Base-by-base conservation (phyloP, 768 basidiomycete species). In the Sutorius australiensis region DNA sequence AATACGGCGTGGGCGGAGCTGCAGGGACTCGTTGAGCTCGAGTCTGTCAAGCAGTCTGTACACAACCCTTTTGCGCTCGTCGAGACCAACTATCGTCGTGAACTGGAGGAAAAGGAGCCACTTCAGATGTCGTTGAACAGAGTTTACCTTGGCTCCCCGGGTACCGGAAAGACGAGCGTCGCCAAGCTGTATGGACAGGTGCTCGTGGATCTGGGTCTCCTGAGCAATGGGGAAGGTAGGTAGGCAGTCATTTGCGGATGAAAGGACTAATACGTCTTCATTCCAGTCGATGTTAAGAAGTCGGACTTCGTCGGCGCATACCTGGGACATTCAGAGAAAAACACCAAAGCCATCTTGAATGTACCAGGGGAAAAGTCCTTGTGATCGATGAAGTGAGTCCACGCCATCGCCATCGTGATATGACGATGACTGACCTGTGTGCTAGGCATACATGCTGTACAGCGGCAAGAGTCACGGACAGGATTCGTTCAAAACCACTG, bases 211-310 rank as follows among this genome's bases (percentile, higher is more conserved):
- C 62, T 88, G 1, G 77, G 79, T 5, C 62, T 88, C n/a, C 62
- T 88, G n/a, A 85, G 82, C 62, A 86, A 84, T 38, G 83, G 83
- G 9, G 86, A 88, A 80, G 84, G 86, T 83, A 51, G 57, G 31
- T 10, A 8, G 19, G 30, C 6, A 38, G 8, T 3, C 21, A 8
- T 17, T 7, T 19, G 19, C 16, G 6, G 4, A 19, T 40, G 6
- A 27, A 17, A n/a, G 19, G 30, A 24, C 39, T 60, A n/a, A 58
- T 9, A 0, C 16, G 14, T 19, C 7, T 17, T 28, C 13, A 65
- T 38, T 33, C 2, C 46, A 87, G 86, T 88, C 39, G 70, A 87
- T 0, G 58, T 80, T 0, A 87, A 86, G 65, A 87, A 84, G 0
- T 68, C 86, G 0, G 85, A 87, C 60, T 87, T 87, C 59, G 67